Base-by-base conservation (phyloP, 495 filamentous ascomycete species). In the Lasiosphaeria miniovina region DNA sequence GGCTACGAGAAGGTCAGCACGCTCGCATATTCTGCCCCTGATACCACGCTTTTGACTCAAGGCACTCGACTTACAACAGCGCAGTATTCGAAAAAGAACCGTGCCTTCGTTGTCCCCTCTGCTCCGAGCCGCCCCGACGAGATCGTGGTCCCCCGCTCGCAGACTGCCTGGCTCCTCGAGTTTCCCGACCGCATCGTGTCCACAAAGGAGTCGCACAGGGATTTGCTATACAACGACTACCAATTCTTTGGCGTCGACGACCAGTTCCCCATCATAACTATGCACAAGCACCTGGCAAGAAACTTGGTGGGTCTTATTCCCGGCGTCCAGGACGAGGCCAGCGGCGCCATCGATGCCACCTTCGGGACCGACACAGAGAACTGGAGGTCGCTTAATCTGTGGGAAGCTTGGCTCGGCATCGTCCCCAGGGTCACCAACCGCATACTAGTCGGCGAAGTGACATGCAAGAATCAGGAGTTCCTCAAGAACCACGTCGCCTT, bases 221-320 rank as follows among this genome's bases (percentile, higher is more conserved):
- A 69, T n/a, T 6, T 68, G 24, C 57, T 75, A 6, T 64, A 70
- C 48, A 62, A 57, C 49, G 58, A 68, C 40, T 73, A 70, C 61
- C 66, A 73, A 38, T 74, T 75, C 61, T 61, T 75, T 35, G 59
- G 64, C 15, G 32, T 58, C 24, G 66, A 73, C 15, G 68, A 66
- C 58, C 54, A 66, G 33, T 71, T 74, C 35, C 68, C 68, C 34
- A 69, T 65, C 48, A 41, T 59, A 7, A 67, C 72, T 10, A 61
- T 75, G 9, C 73, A 74, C 65, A 72, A 69, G 58, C 61, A 73
- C 51, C 66, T 75, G 8, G 65, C 73, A 2, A 70, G 73, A 12
- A 66, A 70, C 55, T 53, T 75, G 3, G 53, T 64, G 35, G 57
- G 51, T n/a, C 58, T 75, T 3, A 69, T 75, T 15, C 73, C 73